Conservation (phyloP, 306 rosid species). For the Oemleria cerasiformis region DNA sequence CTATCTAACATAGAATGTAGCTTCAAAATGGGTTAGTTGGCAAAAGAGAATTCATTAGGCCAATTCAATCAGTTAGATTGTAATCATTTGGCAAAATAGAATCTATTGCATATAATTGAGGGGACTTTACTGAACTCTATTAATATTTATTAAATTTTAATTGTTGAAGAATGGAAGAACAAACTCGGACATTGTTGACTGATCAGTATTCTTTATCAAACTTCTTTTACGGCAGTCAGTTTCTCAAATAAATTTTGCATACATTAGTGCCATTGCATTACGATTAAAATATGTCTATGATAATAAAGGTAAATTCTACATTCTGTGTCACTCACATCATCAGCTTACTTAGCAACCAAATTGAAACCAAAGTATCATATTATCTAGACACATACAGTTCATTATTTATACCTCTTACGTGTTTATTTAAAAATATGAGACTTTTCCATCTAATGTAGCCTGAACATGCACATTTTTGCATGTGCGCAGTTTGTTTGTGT, state of each 20-base stretch:
- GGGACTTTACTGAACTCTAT: background rate
- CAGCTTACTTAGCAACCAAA: background rate
- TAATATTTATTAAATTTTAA: background rate
- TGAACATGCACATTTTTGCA: background rate
- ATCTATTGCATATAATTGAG: too few relatives aligned
- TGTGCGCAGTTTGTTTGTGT: background rate
- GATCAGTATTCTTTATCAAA: background rate
- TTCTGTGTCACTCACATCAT: background rate
- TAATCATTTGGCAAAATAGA: too few relatives aligned
- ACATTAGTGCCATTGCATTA: background rate
- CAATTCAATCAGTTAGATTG: background rate
- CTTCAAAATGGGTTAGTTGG: conserved; percentile 5
- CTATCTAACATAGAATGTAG: background rate
- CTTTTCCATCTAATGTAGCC: conserved; percentile 4
- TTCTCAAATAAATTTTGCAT: background rate
- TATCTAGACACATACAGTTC: background rate
- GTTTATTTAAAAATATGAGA: background rate
- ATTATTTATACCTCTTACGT: background rate
- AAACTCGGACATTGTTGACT: background rate
- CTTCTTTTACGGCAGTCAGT: background rate
- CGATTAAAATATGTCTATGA: background rate
- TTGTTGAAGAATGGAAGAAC: background rate
- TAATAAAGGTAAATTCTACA: background rate
- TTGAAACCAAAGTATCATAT: background rate
- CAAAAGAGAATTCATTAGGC: background rate